Evolutionary conservation across 768 basidiomycete species (phyloP).

Genomic region (Leucosporidium creatinivorum): DNA sequence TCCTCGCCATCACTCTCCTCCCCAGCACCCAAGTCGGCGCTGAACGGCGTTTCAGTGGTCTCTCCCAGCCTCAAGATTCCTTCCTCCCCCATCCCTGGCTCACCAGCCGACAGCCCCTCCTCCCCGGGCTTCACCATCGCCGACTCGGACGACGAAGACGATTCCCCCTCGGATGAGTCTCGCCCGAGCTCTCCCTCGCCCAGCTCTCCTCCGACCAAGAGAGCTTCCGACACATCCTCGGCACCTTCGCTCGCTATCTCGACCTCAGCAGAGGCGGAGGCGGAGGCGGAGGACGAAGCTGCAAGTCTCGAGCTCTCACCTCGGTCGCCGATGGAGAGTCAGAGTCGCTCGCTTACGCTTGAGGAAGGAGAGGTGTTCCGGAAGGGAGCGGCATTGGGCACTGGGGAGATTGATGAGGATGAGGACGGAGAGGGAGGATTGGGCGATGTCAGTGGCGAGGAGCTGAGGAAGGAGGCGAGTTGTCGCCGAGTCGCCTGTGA

Average conservation of each 20-base stretch:
- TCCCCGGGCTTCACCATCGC: constrained; percentile 44
- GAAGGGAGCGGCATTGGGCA: constrained; percentile 65
- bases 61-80: too few species aligned
- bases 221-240: background rate
- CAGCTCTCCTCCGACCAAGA: too few species aligned
- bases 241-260: background rate
- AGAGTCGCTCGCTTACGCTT: constrained; percentile 20
- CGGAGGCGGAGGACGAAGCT: background rate
- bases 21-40: background rate
- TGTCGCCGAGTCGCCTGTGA: too few species aligned
- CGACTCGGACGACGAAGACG: constrained; percentile 42
- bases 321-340: constrained; percentile 30
- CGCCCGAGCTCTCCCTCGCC: background rate
- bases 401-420: constrained; percentile 60
- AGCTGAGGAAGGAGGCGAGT: constrained; percentile 54
- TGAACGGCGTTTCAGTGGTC: background rate
- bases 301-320: background rate
- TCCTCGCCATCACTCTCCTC: constrained; percentile 4
- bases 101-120: constrained; percentile 6
- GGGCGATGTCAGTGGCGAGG: constrained; percentile 59
- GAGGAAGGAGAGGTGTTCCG: constrained; percentile 97
- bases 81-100: too few species aligned
- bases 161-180: constrained; percentile 1
- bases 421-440: constrained; percentile 55
- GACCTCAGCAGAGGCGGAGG: background rate